Evolutionary conservation across 768 basidiomycete genomes (phyloP).

Genomic region (Gloeostereum incarnatum): DNA sequence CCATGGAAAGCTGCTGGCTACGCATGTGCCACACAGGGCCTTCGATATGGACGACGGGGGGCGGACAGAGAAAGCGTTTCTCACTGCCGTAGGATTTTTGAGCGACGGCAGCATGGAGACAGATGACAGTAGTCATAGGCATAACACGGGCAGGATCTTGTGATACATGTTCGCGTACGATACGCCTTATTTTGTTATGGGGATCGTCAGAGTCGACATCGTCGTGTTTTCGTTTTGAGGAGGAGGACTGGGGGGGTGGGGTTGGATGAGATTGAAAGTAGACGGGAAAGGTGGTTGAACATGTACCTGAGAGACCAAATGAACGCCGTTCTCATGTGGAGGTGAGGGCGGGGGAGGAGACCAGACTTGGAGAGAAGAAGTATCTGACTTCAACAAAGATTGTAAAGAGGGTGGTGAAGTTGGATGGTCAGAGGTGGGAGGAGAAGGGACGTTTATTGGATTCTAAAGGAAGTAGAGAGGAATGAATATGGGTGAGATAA

Average conservation of each 20-base stretch:
- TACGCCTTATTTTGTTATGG: constrained; percentile 75
- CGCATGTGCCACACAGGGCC: constrained; percentile 83
- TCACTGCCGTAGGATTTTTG: constrained; percentile 97
- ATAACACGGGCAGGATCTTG: constrained; percentile 68
- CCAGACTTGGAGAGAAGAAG: no score
- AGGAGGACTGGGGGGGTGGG: constrained; percentile 22
- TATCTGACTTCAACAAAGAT: no score
- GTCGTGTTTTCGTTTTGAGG: constrained; percentile 71
- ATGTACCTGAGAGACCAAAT: constrained; percentile 30
- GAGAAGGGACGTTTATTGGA: no score
- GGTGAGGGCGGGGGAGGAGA: constrained; percentile 15
- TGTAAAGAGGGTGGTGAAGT: no score
- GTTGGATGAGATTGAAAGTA: constrained; percentile 4
- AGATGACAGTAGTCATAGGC: constrained; percentile 87
- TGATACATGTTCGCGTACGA: constrained; percentile 74
- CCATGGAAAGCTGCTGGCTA: constrained; percentile 74
- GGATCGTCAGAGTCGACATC: constrained; percentile 59
- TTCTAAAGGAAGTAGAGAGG: constrained; percentile 9
- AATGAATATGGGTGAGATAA: constrained; percentile 15
- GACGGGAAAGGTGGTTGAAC: constrained; percentile 3
- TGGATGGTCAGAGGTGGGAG: no score
- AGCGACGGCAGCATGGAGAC: constrained; percentile 86
- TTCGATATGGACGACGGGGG: constrained; percentile 88
- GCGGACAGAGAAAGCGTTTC: constrained; percentile 90
- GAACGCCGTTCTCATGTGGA: constrained; percentile 10